Evolutionary conservation across 371 early-diverging fungal species (phyloP).

Genomic region (Chytridium lagenaria): DNA sequence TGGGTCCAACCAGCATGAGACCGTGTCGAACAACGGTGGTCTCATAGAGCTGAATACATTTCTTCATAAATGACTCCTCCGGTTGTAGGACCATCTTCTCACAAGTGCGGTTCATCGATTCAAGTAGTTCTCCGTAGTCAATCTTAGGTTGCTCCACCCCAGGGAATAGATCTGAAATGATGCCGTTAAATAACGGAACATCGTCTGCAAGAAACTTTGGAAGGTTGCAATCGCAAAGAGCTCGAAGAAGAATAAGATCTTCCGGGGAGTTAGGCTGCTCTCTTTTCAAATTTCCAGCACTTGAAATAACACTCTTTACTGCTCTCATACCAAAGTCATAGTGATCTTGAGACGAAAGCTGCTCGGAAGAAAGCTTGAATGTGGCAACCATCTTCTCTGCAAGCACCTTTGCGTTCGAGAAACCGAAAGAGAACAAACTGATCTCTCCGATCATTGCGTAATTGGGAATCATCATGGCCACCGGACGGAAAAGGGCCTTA

Average conservation of each 20-base stretch:
- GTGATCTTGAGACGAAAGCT: conserved; percentile 67
- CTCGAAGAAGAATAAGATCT: conserved; percentile 62
- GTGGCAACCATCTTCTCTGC: conserved; percentile 70
- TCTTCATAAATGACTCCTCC: conserved; percentile 57
- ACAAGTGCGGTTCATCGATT: conserved; percentile 49
- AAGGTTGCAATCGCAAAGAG: conserved; percentile 63
- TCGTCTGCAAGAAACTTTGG: conserved; percentile 69
- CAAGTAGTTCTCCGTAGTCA: conserved; percentile 59
- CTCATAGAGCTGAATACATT: conserved; percentile 67
- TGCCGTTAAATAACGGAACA: conserved; percentile 67
- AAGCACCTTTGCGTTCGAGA: conserved; percentile 60
- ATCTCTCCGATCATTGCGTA: conserved; percentile 71
- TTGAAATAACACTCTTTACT: conserved; percentile 66
- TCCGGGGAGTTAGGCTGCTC: conserved; percentile 59
- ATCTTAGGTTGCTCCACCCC: conserved; percentile 59
- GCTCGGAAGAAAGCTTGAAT: conserved; percentile 65
- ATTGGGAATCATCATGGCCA: conserved; percentile 71
- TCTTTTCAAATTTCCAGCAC: conserved; percentile 66
- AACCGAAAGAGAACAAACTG: conserved; percentile 64
- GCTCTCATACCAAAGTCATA: conserved; percentile 72
- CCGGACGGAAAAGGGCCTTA: conserved; percentile 65
- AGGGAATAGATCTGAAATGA: conserved; percentile 66
- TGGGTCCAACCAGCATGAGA: conserved; percentile 67
- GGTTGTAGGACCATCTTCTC: conserved; percentile 53
- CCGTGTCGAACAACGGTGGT: conserved; percentile 67